Evolutionary conservation across 257 asterid species (phyloP), one percentile per base, ranked within the genome.

Genomic region (Verbena officinalis): DNA sequence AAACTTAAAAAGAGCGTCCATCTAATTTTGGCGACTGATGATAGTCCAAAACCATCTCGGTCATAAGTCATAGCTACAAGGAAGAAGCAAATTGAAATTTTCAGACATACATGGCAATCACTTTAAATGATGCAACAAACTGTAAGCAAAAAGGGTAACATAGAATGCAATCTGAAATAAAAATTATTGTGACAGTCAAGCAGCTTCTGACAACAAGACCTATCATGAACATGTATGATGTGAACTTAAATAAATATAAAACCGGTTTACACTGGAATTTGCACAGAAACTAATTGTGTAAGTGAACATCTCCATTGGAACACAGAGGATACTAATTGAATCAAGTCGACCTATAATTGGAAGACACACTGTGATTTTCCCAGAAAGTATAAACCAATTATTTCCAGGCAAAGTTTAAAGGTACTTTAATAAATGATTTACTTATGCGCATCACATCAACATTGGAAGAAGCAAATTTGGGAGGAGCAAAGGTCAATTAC

Each of bases 401-500:
- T 42, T 59, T 72, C 16, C 14, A 15, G 23, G 44, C 43, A 24
- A 46, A 50, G 62, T 11, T 38, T 15, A 38, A 21, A 23, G 49
- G 40, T 62, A 20, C 45, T 55, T 59, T 62, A n/a, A n/a, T 46
- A 34, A 31, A 30, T 54, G 21, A 27, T 38, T 38, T 42, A 16
- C 50, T 22, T 1, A 27, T 7, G n/a, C n/a, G n/a, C n/a, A n/a
- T n/a, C n/a, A n/a, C n/a, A n/a, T n/a, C n/a, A n/a, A n/a, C n/a
- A n/a, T n/a, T n/a, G n/a, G n/a, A n/a, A 45, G 58, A 56, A 52
- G 49, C 42, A 57, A 44, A 55, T 49, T n/a, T n/a, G n/a, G 52
- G 55, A 42, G 45, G 50, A 62, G 27, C 21, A 68, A 62, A 75
- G 51, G 46, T 54, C 16, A 57, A 40, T 59, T 58, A 60, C 92